These are phyloP conservation scores for Martensiomyces pterosporus DNA, from an alignment of 192 early-diverging fungal species.

Conservation along the genomic window DNA sequence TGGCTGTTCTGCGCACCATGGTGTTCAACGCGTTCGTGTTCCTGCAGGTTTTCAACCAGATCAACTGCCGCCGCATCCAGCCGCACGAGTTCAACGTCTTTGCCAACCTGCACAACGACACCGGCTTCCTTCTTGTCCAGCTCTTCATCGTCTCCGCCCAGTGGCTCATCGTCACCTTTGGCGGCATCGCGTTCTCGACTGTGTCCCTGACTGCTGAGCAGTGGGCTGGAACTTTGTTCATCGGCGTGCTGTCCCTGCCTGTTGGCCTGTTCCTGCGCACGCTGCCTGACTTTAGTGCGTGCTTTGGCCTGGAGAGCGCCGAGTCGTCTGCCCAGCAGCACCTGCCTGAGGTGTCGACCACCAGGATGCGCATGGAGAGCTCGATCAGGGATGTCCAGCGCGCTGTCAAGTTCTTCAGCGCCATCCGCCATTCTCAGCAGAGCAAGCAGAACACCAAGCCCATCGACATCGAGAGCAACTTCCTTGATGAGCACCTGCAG, in stretches of 20 bases:
- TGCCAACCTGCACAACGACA: conserved; percentile 75
- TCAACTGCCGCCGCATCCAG: conserved; percentile 86
- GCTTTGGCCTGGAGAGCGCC: conserved; percentile 51
- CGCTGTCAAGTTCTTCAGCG: conserved; percentile 51
- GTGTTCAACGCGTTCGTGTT: conserved; percentile 95
- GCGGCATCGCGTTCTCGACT: conserved; percentile 86
- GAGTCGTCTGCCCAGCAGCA: conserved; percentile 50
- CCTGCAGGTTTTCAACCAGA: conserved; percentile 91
- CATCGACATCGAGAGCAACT: conserved; percentile 11
- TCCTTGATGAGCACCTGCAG: conserved; percentile 38
- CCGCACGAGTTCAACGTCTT: conserved; percentile 75
- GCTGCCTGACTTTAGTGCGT: conserved; percentile 65
- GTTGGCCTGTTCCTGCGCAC: conserved; percentile 77
- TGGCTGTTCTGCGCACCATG: conserved; percentile 63
- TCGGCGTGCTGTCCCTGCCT: conserved; percentile 78
- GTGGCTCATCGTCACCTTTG: conserved; percentile 81
- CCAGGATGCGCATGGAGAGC: conserved; percentile 48
- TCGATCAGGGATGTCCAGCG: conserved; percentile 41
- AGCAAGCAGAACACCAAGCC: conserved; percentile 1
- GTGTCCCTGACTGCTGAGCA: conserved; percentile 58
- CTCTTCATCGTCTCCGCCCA: conserved; percentile 69
- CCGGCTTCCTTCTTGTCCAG: conserved; percentile 76
- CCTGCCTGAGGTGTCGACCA: conserved; percentile 40
- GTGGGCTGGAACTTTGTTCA: conserved; percentile 76
- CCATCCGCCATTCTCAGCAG: conserved; percentile 50